Conservation (phyloP, 345 rosid genomes). For the Eucalyptus marginata region DNA sequence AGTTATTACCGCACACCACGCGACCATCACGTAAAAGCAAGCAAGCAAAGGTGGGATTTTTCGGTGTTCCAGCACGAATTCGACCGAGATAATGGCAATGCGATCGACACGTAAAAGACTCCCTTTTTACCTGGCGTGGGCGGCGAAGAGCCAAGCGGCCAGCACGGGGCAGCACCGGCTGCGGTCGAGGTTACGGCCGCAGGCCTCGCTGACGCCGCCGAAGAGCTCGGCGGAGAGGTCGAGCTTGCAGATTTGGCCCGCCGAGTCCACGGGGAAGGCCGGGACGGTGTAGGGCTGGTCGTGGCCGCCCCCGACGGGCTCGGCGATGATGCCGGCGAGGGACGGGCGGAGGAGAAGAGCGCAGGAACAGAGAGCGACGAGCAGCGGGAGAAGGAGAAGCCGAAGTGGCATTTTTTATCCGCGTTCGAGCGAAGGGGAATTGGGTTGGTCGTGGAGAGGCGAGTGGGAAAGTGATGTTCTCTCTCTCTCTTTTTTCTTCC, state of each 20-base stretch:
- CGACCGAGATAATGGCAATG: not conserved
- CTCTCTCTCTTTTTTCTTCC: not conserved
- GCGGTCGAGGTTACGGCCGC: slow-evolving; percentile 81
- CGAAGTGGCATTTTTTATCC: not conserved
- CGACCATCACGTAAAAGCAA: not conserved
- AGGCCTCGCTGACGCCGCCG: slow-evolving; percentile 91
- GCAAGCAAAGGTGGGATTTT: not conserved
- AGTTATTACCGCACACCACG: not conserved
- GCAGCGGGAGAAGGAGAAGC: not conserved
- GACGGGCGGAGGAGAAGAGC: not conserved
- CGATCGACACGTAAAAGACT: not conserved
- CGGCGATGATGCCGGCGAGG: slow-evolving; percentile 37
- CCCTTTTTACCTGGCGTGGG: slow-evolving; percentile 46
- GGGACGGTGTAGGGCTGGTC: slow-evolving; percentile 65
- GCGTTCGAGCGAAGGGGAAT: not conserved
- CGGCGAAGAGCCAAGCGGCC: slow-evolving; percentile 98
- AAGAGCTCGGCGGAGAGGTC: slow-evolving; percentile 97
- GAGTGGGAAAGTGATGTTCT: not conserved
- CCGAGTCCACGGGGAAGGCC: slow-evolving; percentile 66
- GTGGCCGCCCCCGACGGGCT: slow-evolving; percentile 39
- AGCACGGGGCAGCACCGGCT: slow-evolving; percentile 96
- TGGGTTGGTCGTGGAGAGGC: not conserved
- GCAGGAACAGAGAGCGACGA: not conserved
- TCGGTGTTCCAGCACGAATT: not conserved
- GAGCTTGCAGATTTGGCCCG: slow-evolving; percentile 62